Base-by-base conservation (phyloP, 2,329 filamentous ascomycete genomes). In the Westerdykella aurantiaca region DNA sequence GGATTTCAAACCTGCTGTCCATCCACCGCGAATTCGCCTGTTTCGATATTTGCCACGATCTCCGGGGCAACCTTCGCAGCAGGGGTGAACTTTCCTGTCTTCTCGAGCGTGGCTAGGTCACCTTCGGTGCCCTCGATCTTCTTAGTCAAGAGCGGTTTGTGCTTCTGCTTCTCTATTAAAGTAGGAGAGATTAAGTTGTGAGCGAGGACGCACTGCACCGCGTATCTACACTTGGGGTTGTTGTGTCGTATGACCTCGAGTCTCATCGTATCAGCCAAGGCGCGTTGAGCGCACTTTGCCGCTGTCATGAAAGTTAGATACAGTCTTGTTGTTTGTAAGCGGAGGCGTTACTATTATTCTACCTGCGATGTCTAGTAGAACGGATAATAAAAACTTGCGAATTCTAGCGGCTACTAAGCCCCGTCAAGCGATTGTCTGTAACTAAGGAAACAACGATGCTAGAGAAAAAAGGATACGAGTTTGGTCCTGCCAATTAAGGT, bases 11-110 rank as follows among this genome's bases (percentile, higher is more conserved):
- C 22, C 43, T 6, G 6, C 39, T 48, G 16, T 53, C 43, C 38
- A 53, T 50, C n/a, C 33, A 60, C 51, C 38, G 51, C 49, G 34
- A 56, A 60, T 16, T 60, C 56, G 16, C 55, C 56, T n/a, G 37
- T 45, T 2, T 42, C 44, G 9, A 59, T 51, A 5, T 34, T 48
- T 13, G 38, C 49, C 31, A 59, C 46, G 29, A 56, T 47, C 18
- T 48, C 47, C 13, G 45, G 38, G 5, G 55, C 56, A n/a, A 58
- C 47, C 31, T 51, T 44, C 14, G 52, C 53, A 6, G 53, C 50
- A 6, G 51, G 50, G 5, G 56, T 56, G 31, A 49, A 56, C 5
- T 41, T 41, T n/a, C n/a, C n/a, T n/a, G n/a, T n/a, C 5, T 37
- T 38, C 41, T 51, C 42, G 1, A 60, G 55, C 29, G 44, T 35